A percentile compares a stretch with the other conserved stretches of the same genome.
phyloP scores from a whole-genome alignment of 2,329 filamentous ascomycete genomes.

The Ceratocystiopsis sp. region DNA sequence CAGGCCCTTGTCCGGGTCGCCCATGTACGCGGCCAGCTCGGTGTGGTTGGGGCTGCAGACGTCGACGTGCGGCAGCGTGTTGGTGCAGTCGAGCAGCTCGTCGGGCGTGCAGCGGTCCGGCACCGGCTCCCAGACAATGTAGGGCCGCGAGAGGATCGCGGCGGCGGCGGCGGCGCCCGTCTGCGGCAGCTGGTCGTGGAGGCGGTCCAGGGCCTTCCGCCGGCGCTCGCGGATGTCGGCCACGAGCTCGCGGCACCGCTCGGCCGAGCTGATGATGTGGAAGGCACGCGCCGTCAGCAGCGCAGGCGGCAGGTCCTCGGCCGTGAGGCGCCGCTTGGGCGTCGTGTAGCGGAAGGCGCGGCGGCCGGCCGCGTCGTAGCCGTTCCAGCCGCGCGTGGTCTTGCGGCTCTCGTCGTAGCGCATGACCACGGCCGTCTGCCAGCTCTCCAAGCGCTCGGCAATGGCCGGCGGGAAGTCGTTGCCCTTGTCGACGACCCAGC shows the following conservation, averaged over 20 bases:
- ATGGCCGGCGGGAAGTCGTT: constrained; percentile 65
- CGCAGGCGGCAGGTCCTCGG: constrained; percentile 46
- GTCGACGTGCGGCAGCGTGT: constrained; percentile 43
- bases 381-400: constrained; percentile 88
- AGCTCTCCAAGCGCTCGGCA: constrained; percentile 46
- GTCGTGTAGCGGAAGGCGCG: constrained; percentile 75
- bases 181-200: constrained; percentile 2
- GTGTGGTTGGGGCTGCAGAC: constrained; percentile 67
- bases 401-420: constrained; percentile 47
- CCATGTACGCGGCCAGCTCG: constrained; percentile 79
- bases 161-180: neutral
- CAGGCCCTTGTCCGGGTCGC: constrained; percentile 34
- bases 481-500: constrained; percentile 84
- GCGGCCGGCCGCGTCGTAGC: constrained; percentile 45
- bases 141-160: constrained; percentile 27
- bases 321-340: constrained; percentile 66
- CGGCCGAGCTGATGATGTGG: constrained; percentile 72
- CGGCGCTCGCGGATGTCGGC: constrained; percentile 46
- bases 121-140: constrained; percentile 91
- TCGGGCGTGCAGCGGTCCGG: constrained; percentile 70
- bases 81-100: constrained; percentile 46
- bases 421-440: constrained; percentile 59
- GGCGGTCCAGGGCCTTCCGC: constrained; percentile 11
- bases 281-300: constrained; percentile 62
- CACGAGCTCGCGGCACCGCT: constrained; percentile 60